Evolutionary conservation across 345 rosid genomes (phyloP), one percentile per base, ranked within the genome.

Genomic region (Euphorbia pulcherrima): DNA sequence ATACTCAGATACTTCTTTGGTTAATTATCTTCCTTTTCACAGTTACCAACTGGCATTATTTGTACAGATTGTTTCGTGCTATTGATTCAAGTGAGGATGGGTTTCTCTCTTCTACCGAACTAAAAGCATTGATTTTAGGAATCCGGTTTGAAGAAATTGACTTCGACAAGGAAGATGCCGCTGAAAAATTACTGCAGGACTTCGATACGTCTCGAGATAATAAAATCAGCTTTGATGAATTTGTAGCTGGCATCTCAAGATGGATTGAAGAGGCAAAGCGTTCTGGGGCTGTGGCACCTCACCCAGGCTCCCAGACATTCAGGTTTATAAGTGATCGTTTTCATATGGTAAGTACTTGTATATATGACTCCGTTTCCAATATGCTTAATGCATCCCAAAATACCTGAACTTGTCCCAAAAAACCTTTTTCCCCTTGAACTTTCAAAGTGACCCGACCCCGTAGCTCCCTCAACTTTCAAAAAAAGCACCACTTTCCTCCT

Each of bases 131-230:
- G 13, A 78, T 82, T 20, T 37, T 91, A 51, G 99, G 99, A 55
- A 86, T 94, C 66, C 85, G 67, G 58, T 89, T 94, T 75, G 92
- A 84, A 39, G 94, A 89, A 62, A 86, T 88, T 40, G 83, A 93
- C 77, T 79, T 91, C 47, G 84, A 93, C 68, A 72, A 29, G 23
- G 83, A 76, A 55, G 94, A 87, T 71, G 96, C 96, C 16, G 95
- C 85, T 18, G 23, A 59, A 0, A 86, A 81, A 72, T 40, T 93
- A 64, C 72, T 93, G 74, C 51, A 11, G 17, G 99, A 86, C 68
- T 90, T 93, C n/a, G 99, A 93, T 72, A 76, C 77, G 57, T 66
- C 86, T 59, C 4, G 0, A 13, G 87, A 93, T 77, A 16, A 10
- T 41, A 5, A 11, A 3, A 59, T 93, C 72, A 77, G 81, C 21